Conservation (phyloP, 352 stramenopile genomes). For the Elongisporangium senticosum region DNA sequence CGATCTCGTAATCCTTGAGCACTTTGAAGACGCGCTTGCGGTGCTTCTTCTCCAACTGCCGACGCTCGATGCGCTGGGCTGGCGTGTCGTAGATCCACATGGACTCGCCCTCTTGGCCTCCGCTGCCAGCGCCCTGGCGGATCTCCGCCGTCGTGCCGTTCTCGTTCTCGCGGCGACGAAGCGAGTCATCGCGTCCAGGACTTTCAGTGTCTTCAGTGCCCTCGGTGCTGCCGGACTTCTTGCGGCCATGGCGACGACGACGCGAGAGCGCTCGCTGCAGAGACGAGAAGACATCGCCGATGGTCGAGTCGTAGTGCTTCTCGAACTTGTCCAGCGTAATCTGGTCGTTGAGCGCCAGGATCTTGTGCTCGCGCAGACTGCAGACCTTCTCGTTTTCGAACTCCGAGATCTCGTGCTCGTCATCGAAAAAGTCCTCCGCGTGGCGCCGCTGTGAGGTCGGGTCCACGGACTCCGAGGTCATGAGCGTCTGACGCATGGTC, state of each 20-base stretch:
- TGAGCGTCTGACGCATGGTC: not conserved
- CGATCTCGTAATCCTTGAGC: slow-evolving; percentile 44
- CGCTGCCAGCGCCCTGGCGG: not conserved
- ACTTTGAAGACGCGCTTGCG: slow-evolving; percentile 51
- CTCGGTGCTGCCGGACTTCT: not conserved
- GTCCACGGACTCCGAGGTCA: not conserved
- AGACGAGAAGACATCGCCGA: slow-evolving; percentile 48
- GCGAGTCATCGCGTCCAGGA: slow-evolving; percentile 2
- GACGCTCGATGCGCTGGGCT: slow-evolving; percentile 39
- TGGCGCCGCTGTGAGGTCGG: not conserved
- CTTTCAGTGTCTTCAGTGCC: not conserved
- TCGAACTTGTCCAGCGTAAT: slow-evolving; percentile 48
- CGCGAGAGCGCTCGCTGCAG: slow-evolving; percentile 30
- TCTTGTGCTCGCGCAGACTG: slow-evolving; percentile 49
- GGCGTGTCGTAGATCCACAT: slow-evolving; percentile 53
- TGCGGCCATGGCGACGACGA: slow-evolving; percentile 4
- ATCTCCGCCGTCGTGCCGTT: slow-evolving; percentile 4
- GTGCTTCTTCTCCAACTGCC: slow-evolving; percentile 44
- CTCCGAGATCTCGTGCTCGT: slow-evolving; percentile 15
- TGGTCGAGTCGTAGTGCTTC: slow-evolving; percentile 58
- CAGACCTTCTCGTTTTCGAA: slow-evolving; percentile 23
- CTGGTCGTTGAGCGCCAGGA: slow-evolving; percentile 43
- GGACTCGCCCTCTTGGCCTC: slow-evolving; percentile 26
- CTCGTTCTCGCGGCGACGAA: slow-evolving; percentile 18
- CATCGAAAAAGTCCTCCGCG: slow-evolving; percentile 6